Evolutionary conservation across 2,329 filamentous ascomycete genomes (phyloP).

Genomic region (Gaeumannomyces sp.): DNA sequence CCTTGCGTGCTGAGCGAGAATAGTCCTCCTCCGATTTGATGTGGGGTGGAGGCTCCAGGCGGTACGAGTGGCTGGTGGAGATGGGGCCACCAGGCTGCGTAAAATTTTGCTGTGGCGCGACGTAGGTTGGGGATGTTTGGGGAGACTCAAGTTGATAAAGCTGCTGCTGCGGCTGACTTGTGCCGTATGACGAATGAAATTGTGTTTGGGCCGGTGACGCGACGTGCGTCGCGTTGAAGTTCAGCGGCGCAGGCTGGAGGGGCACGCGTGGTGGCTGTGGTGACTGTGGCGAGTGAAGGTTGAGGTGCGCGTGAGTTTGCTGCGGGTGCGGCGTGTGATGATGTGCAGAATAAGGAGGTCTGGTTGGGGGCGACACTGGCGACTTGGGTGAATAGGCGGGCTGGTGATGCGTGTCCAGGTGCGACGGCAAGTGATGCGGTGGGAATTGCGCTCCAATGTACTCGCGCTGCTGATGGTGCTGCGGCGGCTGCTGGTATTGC

Average conservation of each 20-base stretch:
- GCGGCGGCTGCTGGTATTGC: background rate
- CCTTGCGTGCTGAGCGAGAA: constrained; percentile 10
- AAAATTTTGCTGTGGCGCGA: background rate
- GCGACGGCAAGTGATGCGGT: too few relatives aligned
- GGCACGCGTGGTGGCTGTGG: too few relatives aligned
- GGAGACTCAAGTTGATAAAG: constrained; percentile 8
- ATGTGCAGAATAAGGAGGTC: background rate
- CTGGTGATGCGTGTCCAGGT: too few relatives aligned
- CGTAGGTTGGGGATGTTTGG: constrained; percentile 1
- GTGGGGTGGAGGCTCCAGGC: background rate
- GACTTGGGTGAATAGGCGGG: too few relatives aligned
- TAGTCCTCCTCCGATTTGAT: constrained; percentile 8
- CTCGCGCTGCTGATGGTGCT: background rate
- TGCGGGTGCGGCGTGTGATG: background rate
- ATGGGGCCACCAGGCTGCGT: background rate
- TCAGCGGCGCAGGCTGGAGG: too few relatives aligned
- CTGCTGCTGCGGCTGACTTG: constrained; percentile 8
- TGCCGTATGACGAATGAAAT: too few relatives aligned
- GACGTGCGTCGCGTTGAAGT: too few relatives aligned
- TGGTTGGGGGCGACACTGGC: too few relatives aligned
- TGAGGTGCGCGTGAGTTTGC: background rate
- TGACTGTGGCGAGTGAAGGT: background rate
- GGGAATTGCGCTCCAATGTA: too few relatives aligned
- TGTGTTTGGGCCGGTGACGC: too few relatives aligned
- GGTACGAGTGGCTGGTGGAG: background rate